These are phyloP conservation scores for Lactarius evosmus DNA, from an alignment of 768 basidiomycete species.

Conservation along the genomic window DNA sequence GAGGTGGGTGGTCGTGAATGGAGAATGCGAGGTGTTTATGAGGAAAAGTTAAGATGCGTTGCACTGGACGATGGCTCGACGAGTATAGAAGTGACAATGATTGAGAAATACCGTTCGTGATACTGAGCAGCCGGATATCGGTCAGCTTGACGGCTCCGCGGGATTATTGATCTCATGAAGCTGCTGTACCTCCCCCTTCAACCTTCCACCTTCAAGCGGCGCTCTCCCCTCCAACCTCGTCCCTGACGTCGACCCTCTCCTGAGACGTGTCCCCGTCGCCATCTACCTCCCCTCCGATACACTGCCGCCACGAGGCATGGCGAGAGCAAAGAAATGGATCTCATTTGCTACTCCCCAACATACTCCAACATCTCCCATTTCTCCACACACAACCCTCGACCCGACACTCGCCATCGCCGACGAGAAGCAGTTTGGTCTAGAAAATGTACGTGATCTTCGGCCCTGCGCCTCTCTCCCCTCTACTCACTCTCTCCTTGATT, in stretches of 20 bases:
- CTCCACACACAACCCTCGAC: constrained; percentile 7
- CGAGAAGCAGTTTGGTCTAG: constrained; percentile 90
- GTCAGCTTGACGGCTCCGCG: constrained; percentile 8
- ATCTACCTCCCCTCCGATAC: background rate
- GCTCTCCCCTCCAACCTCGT: background rate
- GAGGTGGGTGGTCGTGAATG: background rate
- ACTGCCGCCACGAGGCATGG: constrained; percentile 17
- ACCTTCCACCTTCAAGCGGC: background rate
- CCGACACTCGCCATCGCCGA: constrained; percentile 52
- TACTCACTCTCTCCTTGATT: constrained; percentile 7
- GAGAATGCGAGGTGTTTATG: background rate
- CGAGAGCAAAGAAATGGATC: constrained; percentile 29
- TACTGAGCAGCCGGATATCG: background rate
- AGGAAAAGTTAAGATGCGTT: background rate
- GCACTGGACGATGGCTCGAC: background rate
- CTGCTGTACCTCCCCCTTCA: background rate
- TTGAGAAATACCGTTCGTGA: background rate
- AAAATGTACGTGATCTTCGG: constrained; percentile 68
- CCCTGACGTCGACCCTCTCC: constrained; percentile 5
- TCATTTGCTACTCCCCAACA: constrained; percentile 23
- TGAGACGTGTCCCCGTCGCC: background rate
- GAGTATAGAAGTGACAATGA: background rate
- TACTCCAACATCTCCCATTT: constrained; percentile 9
- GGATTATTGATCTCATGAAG: background rate
- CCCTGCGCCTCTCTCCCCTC: constrained; percentile 11